phyloP scores from a whole-genome alignment of 2,329 filamentous ascomycete genomes.

The Epichloe glyceriae region DNA sequence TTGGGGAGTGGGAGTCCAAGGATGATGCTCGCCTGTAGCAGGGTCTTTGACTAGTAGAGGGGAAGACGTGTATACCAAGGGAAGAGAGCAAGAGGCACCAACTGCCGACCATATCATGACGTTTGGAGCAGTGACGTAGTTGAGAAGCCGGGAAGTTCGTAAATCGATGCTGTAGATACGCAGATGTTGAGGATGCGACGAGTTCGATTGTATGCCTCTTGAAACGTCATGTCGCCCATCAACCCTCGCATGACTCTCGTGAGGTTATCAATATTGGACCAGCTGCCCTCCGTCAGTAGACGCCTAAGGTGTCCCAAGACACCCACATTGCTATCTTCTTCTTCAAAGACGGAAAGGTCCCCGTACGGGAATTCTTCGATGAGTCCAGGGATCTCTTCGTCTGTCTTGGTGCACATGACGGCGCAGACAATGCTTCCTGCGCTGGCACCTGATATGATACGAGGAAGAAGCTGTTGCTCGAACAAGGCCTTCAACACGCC shows the following conservation, averaged over 20 bases:
- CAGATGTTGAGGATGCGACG: conserved; percentile 86
- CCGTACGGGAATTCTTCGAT: conserved; percentile 62
- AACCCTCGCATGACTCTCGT: conserved; percentile 68
- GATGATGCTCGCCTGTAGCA: conserved; percentile 58
- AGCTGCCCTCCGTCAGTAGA: conserved; percentile 67
- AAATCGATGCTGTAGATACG: conserved; percentile 76
- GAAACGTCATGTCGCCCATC: conserved; percentile 84
- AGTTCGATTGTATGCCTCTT: conserved; percentile 92
- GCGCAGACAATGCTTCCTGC: conserved; percentile 78
- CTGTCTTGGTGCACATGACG: conserved; percentile 63
- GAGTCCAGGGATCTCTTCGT: conserved; percentile 62
- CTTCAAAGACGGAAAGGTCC: conserved; percentile 71
- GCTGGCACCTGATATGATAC: conserved; percentile 78
- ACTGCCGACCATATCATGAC: conserved; percentile 95
- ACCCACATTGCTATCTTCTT: conserved; percentile 42
- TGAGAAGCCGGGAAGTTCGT: conserved; percentile 75
- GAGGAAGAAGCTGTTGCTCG: conserved; percentile 61
- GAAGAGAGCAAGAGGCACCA: conserved; percentile 89
- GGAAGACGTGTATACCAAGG: conserved; percentile 69
- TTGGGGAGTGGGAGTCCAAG: conserved; percentile 78
- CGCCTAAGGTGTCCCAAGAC: conserved; percentile 57
- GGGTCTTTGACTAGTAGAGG: conserved; percentile 77
- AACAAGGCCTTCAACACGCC: conserved; percentile 75
- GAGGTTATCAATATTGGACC: conserved; percentile 75
- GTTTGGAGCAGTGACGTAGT: conserved; percentile 87